Percentiles rank a stretch among this genome's conserved stretches.
phyloP scores from a whole-genome alignment of 1,284 basidiomycete genomes.

The Leccinum brunneo-olivaceum region DNA sequence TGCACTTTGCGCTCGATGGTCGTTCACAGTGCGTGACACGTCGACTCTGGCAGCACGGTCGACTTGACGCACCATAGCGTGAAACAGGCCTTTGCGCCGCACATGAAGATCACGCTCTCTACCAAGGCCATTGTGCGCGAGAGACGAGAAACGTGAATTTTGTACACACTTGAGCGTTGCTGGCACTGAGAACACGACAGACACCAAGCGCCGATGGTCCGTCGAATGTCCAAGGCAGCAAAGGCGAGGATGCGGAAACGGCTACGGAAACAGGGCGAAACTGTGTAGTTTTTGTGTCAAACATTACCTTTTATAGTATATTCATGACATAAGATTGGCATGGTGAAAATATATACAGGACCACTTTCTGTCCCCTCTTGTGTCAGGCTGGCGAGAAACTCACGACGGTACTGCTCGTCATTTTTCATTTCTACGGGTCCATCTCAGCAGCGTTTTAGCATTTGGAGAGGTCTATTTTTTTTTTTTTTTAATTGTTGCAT shows the following conservation, averaged over 20 bases:
- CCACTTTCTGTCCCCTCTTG: too few relatives aligned
- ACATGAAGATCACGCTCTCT: conserved; percentile 70
- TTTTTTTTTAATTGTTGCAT: too few relatives aligned
- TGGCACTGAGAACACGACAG: conserved; percentile 31
- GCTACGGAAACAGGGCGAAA: conserved; percentile 27
- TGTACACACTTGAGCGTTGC: background rate
- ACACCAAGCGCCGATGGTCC: conserved; percentile 47
- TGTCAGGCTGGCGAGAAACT: too few relatives aligned
- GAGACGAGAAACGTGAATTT: conserved; percentile 48
- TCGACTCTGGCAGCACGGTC: background rate
- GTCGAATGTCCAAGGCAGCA: conserved; percentile 53
- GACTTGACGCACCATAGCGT: conserved; percentile 36
- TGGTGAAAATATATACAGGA: too few relatives aligned
- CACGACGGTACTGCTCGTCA: conserved; percentile 3
- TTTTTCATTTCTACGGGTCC: conserved; percentile 12
- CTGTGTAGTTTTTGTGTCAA: conserved; percentile 23
- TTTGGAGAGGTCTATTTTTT: conserved; percentile 14
- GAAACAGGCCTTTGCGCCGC: conserved; percentile 60
- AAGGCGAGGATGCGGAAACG: conserved; percentile 50
- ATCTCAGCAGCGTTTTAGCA: conserved; percentile 7
- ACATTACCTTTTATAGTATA: conserved; percentile 7
- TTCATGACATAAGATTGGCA: conserved; percentile 21
- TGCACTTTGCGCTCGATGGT: conserved; percentile 35
- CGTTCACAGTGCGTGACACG: conserved; percentile 53
- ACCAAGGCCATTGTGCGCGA: conserved; percentile 39